Evolutionary conservation across 1,284 basidiomycete species (phyloP).

Genomic region (Boletus hoseneyae): DNA sequence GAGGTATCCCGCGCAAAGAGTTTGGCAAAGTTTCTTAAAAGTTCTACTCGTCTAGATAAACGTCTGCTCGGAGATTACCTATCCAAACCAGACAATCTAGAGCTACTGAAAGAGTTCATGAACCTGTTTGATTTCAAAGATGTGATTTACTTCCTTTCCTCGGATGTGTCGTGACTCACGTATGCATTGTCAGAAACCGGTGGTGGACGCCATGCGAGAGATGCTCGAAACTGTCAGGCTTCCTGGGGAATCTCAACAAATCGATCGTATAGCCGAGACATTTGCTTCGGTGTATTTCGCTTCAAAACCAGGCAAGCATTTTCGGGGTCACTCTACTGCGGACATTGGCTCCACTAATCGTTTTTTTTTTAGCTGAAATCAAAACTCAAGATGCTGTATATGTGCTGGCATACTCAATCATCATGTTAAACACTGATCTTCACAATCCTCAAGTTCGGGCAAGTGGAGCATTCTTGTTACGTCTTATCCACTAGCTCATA

Average conservation of each 20-base stretch:
- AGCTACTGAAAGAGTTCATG: constrained; percentile 86
- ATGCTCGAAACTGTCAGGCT: constrained; percentile 92
- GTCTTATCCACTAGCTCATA: constrained; percentile 12
- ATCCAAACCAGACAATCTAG: constrained; percentile 84
- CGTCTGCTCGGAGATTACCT: constrained; percentile 93
- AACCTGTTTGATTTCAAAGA: constrained; percentile 87
- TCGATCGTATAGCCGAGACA: constrained; percentile 90
- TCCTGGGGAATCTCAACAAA: constrained; percentile 95
- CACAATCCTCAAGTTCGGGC: constrained; percentile 96
- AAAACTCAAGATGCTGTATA: constrained; percentile 92
- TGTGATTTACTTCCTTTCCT: constrained; percentile 46
- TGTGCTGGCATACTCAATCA: constrained; percentile 93
- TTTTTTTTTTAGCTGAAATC: constrained; percentile 63
- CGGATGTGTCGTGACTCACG: constrained; percentile 10
- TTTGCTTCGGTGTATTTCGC: constrained; percentile 93
- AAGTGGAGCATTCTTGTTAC: constrained; percentile 28
- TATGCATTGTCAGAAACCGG: constrained; percentile 66
- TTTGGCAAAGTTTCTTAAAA: constrained; percentile 84
- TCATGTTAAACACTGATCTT: constrained; percentile 97
- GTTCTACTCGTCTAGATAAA: constrained; percentile 87
- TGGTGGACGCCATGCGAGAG: constrained; percentile 95
- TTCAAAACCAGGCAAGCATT: constrained; percentile 63
- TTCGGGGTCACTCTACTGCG: constrained; percentile 5
- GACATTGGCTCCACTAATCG: constrained; percentile 3
- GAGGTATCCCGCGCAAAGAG: constrained; percentile 56